Evolutionary conservation across 345 rosid species (phyloP), one percentile per base, ranked within the genome.

Genomic region (Adansonia digitata): DNA sequence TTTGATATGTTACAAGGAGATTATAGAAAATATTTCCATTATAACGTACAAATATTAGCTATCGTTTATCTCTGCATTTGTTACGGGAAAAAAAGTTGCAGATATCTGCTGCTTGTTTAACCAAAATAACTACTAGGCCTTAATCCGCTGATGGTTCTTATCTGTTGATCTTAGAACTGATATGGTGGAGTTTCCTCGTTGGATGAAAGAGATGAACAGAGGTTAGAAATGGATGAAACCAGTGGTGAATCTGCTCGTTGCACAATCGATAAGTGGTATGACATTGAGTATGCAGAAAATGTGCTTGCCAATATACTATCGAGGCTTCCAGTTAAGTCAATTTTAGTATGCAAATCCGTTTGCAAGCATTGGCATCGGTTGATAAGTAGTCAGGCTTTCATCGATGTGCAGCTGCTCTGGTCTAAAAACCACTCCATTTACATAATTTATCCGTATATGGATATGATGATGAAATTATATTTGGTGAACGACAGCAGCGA

Each of bases 161-260:
- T 40, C 5, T 63, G 35, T 27, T 8, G 29, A 68, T 46, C 57
- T 43, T 31, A 0, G 37, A 13, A 24, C 5, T 5, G 55, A 46
- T 17, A 9, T 37, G 14, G 48, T n/a, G n/a, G n/a, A n/a, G n/a
- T 56, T 35, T 45, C 14, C 29, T 57, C 15, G 42, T 12, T 49
- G 60, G 15, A 69, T 5, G 15, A 69, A 72, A 52, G 15, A 55
- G 52, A 39, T 68, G 40, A 48, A 56, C 4, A 22, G 26, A 72
- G 29, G 34, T 26, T 72, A 57, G 77, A 48, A 72, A 84, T 81
- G 82, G 86, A 20, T 26, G 42, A 46, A 72, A 70, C 73, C 10
- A 26, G 61, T 3, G 37, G 35, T 2, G 73, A 69, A 75, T 20
- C 26, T 51, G 37, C 34, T 61, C 31, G 26, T 37, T 26, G 35